Percentiles rank a stretch among this genome's conserved stretches.
Conservation (phyloP, 768 basidiomycete species). For the Tremella mesenterica region DNA sequence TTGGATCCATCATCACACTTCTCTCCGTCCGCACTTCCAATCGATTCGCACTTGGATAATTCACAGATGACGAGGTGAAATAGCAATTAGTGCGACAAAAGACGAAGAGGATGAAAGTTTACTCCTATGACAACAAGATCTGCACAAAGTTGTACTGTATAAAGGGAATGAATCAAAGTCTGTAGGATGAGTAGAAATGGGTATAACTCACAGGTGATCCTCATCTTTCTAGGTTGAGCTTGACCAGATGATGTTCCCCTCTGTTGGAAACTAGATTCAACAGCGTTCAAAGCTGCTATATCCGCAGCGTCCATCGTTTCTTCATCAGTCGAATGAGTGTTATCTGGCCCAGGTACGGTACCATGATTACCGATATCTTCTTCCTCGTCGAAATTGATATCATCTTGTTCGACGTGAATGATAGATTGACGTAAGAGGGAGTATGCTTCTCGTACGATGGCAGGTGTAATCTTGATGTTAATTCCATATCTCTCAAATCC, state of each 20-base stretch:
- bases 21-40: too few species aligned
- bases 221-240: slow-evolving; percentile 55
- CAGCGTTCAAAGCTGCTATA: slow-evolving; percentile 50
- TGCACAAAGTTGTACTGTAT: too few species aligned
- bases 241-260: not conserved
- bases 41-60: too few species aligned
- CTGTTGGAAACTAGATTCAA: slow-evolving; percentile 43
- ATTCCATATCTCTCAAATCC: too few species aligned
- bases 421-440: slow-evolving; percentile 89
- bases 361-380: slow-evolving; percentile 57
- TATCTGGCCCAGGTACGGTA: slow-evolving; percentile 39
- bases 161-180: too few species aligned
- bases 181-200: not conserved
- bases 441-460: slow-evolving; percentile 92
- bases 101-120: too few species aligned
- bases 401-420: slow-evolving; percentile 98
- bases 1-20: too few species aligned
- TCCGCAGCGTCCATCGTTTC: slow-evolving; percentile 59
- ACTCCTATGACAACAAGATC: too few species aligned
- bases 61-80: too few species aligned
- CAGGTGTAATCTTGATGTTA: slow-evolving; percentile 85
- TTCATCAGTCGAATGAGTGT: slow-evolving; percentile 47
- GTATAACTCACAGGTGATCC: slow-evolving; percentile 59
- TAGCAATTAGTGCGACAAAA: too few species aligned
- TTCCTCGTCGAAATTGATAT: slow-evolving; percentile 80